Base-by-base conservation (phyloP, 176 grass and related monocot genomes). In the Lolium perenne region DNA sequence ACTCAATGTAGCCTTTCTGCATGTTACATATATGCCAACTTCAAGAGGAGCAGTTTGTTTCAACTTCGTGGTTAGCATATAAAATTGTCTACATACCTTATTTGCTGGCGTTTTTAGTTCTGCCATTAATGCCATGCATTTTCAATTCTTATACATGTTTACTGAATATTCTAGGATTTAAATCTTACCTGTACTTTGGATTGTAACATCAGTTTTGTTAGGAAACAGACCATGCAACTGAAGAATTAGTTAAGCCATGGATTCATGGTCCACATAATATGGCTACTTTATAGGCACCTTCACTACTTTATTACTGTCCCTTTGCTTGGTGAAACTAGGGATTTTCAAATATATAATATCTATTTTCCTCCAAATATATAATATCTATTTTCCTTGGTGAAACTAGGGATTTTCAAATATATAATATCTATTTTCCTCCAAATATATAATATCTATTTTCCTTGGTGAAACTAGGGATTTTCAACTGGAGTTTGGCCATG, bases 401-500 rank as follows among this genome's bases (percentile, higher is more conserved):
- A 89, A 51, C 53, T 83, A 98, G 95, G 90, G 78, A 65, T 59
- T 82, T 91, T 59, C 75, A 83, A 59, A n/a, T n/a, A n/a, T n/a
- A n/a, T n/a, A n/a, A n/a, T n/a, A n/a, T n/a, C n/a, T n/a, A n/a
- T n/a, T n/a, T n/a, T n/a, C n/a, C 11, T 65, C 56, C 56, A 57
- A 73, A 78, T 48, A 45, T 63, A 59, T 67, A 51, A 60, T 85
- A 78, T 15, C 8, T 74, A 35, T 69, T 76, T 73, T 74, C 57
- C 26, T 83, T 74, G 22, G 25, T 74, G 25, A 56, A 89, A 51
- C 53, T 83, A 98, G 96, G 90, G 78, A 65, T 59, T 82, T 91
- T 59, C 75, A 83, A 59, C 77, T 92, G 57, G 91, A 95, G 60
- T 91, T 91, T 74, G 87, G 90, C 48, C 89, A 72, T 54, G 94